A percentile compares a stretch with the other conserved stretches of the same genome.
These are phyloP conservation scores for Fusarium nygamai DNA, from an alignment of 2,329 filamentous ascomycete species.

Conservation along the genomic window DNA sequence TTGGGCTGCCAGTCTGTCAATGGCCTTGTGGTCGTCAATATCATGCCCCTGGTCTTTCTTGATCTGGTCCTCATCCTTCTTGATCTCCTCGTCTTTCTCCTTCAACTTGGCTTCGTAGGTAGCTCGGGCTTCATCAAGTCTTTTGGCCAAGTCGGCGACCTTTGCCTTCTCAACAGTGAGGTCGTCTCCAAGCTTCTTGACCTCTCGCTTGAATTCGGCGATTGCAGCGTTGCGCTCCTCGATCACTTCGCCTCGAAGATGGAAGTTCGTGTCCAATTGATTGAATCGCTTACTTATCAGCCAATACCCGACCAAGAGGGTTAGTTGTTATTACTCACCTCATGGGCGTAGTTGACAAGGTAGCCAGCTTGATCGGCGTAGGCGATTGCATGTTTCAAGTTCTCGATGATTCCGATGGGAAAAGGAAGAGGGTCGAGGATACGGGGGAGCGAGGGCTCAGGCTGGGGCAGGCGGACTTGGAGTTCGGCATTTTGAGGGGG, in stretches of 20 bases:
- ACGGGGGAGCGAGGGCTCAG: not conserved
- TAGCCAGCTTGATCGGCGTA: constrained; percentile 29
- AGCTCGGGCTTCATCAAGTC: not conserved
- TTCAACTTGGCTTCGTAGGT: not conserved
- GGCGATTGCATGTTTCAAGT: constrained; percentile 2
- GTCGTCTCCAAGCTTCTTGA: not conserved
- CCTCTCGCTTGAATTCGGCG: not conserved
- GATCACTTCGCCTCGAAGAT: not conserved
- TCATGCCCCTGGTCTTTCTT: not conserved
- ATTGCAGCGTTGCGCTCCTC: not conserved
- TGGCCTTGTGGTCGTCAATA: not conserved
- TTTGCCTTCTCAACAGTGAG: not conserved
- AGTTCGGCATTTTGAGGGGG: constrained; percentile 1
- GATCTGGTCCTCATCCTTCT: not conserved
- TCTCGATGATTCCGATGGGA: constrained; percentile 23
- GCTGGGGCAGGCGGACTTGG: constrained; percentile 21
- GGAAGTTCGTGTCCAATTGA: not conserved
- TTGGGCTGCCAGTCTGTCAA: not conserved
- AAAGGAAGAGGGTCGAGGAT: constrained; percentile 24
- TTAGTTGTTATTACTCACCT: not conserved
- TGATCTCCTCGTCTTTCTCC: not conserved
- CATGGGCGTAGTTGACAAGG: not conserved
- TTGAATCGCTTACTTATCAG: not conserved
- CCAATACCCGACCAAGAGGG: accelerated
- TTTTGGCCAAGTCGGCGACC: not conserved